phyloP scores from a whole-genome alignment of 805 yeast genomes.

The Huiozyma naganishii region DNA sequence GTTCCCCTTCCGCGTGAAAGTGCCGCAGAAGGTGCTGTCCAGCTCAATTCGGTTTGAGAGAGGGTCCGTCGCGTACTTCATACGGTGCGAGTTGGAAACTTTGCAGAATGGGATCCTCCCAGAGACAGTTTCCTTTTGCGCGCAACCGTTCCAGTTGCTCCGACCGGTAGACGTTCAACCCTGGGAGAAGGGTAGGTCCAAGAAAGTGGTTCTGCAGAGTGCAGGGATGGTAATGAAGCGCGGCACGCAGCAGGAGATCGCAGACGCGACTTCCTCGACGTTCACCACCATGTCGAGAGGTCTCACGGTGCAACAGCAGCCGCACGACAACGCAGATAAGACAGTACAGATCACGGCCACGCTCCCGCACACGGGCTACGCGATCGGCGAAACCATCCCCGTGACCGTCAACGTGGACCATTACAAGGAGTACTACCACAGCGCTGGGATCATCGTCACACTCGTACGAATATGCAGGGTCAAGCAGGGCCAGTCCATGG shows the following conservation, averaged over 20 bases:
- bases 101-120: conserved; percentile 9
- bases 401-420: conserved; percentile 58
- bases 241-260: conserved; percentile 2
- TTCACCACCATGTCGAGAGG: conserved; percentile 1
- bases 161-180: conserved; percentile 66
- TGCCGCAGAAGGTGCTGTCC: conserved; percentile 53
- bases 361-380: conserved; percentile 53
- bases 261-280: conserved; percentile 1
- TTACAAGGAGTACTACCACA: conserved; percentile 55
- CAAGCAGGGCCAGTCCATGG: conserved; percentile 40
- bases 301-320: background rate
- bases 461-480: conserved; percentile 70
- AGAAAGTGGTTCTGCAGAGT: conserved; percentile 50
- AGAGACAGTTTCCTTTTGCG: conserved; percentile 31
- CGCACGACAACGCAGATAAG: conserved; percentile 6
- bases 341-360: conserved; percentile 35
- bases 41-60: conserved; percentile 75
- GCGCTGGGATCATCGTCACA: conserved; percentile 68
- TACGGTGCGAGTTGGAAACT: conserved; percentile 26
- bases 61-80: conserved; percentile 64
- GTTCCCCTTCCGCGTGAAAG: conserved; percentile 73
- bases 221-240: conserved; percentile 24
- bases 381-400: conserved; percentile 73
- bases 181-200: conserved; percentile 57
- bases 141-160: conserved; percentile 45